Conservation (phyloP, 257 asterid genomes). For the Euphrasia confusa region DNA sequence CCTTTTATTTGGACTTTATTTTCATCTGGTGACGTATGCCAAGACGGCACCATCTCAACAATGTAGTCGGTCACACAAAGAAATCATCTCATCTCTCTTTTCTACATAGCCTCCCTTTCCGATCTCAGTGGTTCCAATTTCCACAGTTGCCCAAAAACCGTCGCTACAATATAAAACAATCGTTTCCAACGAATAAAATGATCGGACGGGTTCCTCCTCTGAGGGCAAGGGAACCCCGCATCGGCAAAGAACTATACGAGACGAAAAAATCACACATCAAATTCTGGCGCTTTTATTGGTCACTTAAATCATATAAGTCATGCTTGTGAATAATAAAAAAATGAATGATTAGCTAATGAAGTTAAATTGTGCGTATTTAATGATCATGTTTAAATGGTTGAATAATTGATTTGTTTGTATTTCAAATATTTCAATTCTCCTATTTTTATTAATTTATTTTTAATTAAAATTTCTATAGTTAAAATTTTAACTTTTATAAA, state of each 20-base stretch:
- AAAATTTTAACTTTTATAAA: too few relatives aligned
- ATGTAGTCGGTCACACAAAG: slow-evolving; percentile 77
- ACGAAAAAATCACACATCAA: too few relatives aligned
- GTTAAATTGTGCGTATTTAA: too few relatives aligned
- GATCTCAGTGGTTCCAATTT: slow-evolving; percentile 74
- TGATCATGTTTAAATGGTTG: too few relatives aligned
- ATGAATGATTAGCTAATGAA: too few relatives aligned
- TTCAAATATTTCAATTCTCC: too few relatives aligned
- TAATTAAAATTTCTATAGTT: too few relatives aligned
- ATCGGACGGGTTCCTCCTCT: slow-evolving; percentile 79
- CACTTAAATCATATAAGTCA: too few relatives aligned
- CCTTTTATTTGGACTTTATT: slow-evolving; percentile 62
- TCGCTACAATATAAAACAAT: slow-evolving; percentile 37
- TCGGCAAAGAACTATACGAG: slow-evolving; percentile 96
- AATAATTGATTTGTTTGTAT: too few relatives aligned
- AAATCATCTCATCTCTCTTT: slow-evolving; percentile 88
- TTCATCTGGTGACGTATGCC: slow-evolving; percentile 79
- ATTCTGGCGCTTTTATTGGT: too few relatives aligned
- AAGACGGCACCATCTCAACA: slow-evolving; percentile 71
- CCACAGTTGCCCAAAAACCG: slow-evolving; percentile 93
- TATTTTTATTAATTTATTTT: too few relatives aligned
- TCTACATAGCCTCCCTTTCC: slow-evolving; percentile 82
- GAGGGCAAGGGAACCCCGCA: slow-evolving; percentile 84
- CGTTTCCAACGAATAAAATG: slow-evolving; percentile 66
- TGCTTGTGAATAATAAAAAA: too few relatives aligned